These are phyloP conservation scores for Coriaria nepalensis DNA, from an alignment of 306 rosid species.

Conservation along the genomic window DNA sequence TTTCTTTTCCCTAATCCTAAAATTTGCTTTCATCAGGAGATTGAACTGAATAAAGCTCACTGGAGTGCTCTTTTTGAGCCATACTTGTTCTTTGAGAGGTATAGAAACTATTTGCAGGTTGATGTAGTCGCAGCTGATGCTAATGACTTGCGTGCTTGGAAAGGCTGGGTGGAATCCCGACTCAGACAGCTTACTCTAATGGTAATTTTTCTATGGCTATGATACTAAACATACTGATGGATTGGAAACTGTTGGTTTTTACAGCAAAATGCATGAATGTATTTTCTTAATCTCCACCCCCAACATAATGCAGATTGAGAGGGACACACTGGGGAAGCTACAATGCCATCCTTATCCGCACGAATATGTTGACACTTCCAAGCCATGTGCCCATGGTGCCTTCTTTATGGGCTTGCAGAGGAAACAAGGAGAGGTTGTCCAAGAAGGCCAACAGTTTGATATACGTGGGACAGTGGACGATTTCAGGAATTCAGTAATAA, in stretches of 20 bases:
- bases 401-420: constrained; percentile 98
- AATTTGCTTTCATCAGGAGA: too few relatives aligned
- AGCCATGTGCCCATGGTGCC: constrained; percentile 73
- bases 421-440: constrained; percentile 86
- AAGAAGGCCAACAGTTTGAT: constrained; percentile 93
- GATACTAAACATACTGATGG: too few relatives aligned
- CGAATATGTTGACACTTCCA: constrained; percentile 61
- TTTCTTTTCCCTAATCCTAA: too few relatives aligned
- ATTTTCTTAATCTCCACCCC: too few relatives aligned
- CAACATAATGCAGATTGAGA: constrained; percentile 74
- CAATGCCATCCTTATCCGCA: constrained; percentile 96
- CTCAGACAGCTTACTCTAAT: constrained; percentile 77
- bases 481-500: constrained; percentile 72
- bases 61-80: constrained; percentile 89
- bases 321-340: constrained; percentile 83
- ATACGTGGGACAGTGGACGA: constrained; percentile 94
- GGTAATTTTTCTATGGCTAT: too few relatives aligned
- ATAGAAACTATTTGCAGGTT: constrained; percentile 89
- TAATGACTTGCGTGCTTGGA: constrained; percentile 77
- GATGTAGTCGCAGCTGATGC: constrained; percentile 70
- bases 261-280: constrained; percentile 4
- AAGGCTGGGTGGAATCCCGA: constrained; percentile 96
- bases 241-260: too few relatives aligned
- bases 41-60: constrained; percentile 69
- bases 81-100: constrained; percentile 69